Evolutionary conservation across 495 filamentous ascomycete genomes (phyloP).

Genomic region (Tuber umbilicatum): DNA sequence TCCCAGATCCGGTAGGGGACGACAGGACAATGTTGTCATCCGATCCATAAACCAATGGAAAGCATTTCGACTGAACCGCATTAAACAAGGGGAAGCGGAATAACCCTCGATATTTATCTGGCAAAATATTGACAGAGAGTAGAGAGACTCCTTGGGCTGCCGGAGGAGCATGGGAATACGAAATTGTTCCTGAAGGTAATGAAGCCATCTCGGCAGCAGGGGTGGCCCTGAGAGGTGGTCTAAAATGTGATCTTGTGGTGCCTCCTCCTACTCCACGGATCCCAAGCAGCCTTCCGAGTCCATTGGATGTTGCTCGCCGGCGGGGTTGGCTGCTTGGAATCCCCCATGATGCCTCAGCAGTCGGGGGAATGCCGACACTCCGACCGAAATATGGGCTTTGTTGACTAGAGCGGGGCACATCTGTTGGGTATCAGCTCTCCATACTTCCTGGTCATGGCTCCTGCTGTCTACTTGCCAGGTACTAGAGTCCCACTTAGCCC

Average conservation of each 20-base stretch:
- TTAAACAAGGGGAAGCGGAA: conserved; percentile 85
- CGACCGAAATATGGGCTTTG: not conserved
- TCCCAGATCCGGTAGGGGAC: conserved; percentile 89
- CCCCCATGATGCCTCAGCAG: not conserved
- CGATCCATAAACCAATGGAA: conserved; percentile 60
- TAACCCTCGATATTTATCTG: conserved; percentile 67
- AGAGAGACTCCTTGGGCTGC: conserved; percentile 64
- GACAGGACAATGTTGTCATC: conserved; percentile 83
- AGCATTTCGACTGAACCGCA: conserved; percentile 85
- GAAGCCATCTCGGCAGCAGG: not conserved
- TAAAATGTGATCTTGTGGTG: not conserved
- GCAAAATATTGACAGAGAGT: conserved; percentile 63
- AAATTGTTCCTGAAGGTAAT: conserved; percentile 18
- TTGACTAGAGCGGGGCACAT: not conserved
- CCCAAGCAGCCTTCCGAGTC: not conserved
- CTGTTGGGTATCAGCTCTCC: not conserved
- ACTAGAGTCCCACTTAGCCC: not conserved
- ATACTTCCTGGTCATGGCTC: not conserved
- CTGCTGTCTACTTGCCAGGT: not conserved
- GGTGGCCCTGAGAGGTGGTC: not conserved
- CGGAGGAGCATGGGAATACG: conserved; percentile 45
- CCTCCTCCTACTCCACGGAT: not conserved
- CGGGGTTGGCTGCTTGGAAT: not conserved
- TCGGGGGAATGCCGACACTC: not conserved
- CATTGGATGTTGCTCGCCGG: not conserved